Percentiles rank a stretch among this genome's conserved stretches.
These are phyloP conservation scores for Solanum sejunctum DNA, from an alignment of 257 asterid genomes.

Conservation along the genomic window DNA sequence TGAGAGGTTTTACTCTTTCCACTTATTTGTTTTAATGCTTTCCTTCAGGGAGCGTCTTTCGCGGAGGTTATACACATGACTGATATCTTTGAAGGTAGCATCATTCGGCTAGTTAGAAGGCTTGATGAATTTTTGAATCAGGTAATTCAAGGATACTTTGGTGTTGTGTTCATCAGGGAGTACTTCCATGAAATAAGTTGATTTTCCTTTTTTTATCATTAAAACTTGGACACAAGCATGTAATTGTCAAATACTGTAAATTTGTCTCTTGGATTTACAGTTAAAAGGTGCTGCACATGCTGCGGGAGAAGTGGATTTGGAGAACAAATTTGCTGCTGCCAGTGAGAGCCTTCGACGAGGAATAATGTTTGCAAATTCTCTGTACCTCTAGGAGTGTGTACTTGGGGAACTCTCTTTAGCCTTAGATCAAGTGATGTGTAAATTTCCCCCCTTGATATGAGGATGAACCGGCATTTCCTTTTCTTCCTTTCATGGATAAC, in stretches of 20 bases:
- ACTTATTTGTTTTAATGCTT: not conserved
- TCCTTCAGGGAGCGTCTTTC: constrained; percentile 70
- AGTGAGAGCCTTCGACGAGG: constrained; percentile 94
- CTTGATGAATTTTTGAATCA: constrained; percentile 93
- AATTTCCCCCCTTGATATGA: not conserved
- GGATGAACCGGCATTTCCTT: not conserved
- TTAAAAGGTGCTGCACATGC: constrained; percentile 89
- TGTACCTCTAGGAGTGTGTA: constrained; percentile 41
- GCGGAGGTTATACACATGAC: constrained; percentile 76
- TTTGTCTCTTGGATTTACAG: constrained; percentile 19
- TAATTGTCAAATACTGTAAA: not conserved
- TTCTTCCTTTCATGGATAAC: not conserved
- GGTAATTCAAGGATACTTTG: constrained; percentile 25
- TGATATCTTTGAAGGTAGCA: constrained; percentile 93
- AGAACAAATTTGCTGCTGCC: constrained; percentile 71
- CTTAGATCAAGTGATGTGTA: not conserved
- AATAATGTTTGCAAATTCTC: constrained; percentile 93
- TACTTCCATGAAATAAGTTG: not conserved
- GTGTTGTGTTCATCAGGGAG: not conserved
- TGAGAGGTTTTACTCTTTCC: not conserved
- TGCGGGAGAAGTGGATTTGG: constrained; percentile 77
- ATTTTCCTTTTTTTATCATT: not conserved
- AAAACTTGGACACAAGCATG: not conserved
- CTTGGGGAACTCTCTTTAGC: not conserved
- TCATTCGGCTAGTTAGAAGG: constrained; percentile 78